Evolutionary conservation across 805 yeast genomes (phyloP).

Genomic region (Wickerhamiella spandovensis): DNA sequence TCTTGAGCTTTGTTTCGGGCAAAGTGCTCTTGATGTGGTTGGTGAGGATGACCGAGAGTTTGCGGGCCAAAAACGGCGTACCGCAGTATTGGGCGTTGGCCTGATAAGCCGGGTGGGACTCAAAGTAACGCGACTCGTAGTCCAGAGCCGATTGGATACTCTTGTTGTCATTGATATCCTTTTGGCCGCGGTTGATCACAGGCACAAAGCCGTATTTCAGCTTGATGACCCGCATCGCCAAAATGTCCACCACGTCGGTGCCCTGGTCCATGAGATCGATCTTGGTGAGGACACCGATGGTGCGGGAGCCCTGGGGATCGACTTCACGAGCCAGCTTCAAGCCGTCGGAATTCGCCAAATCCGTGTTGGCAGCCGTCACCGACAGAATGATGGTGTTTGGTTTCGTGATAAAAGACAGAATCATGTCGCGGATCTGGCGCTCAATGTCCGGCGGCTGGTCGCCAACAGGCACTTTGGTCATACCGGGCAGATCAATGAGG

Average conservation of each 20-base stretch:
- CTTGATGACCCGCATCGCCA: slow-evolving; percentile 92
- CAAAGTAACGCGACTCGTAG: slow-evolving; percentile 72
- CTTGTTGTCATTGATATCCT: slow-evolving; percentile 79
- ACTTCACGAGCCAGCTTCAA: slow-evolving; percentile 93
- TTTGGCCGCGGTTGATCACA: slow-evolving; percentile 93
- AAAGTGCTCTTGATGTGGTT: slow-evolving; percentile 78
- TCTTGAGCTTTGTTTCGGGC: slow-evolving; percentile 88
- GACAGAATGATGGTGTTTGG: slow-evolving; percentile 92
- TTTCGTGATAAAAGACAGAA: slow-evolving; percentile 82
- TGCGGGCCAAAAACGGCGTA: slow-evolving; percentile 92
- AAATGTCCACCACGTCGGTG: slow-evolving; percentile 89
- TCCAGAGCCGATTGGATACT: slow-evolving; percentile 77
- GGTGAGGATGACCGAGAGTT: slow-evolving; percentile 73
- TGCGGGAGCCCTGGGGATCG: slow-evolving; percentile 91
- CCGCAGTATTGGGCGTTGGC: slow-evolving; percentile 95
- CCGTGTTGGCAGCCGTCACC: slow-evolving; percentile 93
- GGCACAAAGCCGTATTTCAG: slow-evolving; percentile 93
- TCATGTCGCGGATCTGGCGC: slow-evolving; percentile 82
- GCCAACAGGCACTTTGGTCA: slow-evolving; percentile 97
- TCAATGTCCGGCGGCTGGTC: slow-evolving; percentile 98
- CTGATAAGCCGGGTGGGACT: slow-evolving; percentile 77
- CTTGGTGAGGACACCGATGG: slow-evolving; percentile 93
- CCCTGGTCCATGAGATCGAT: slow-evolving; percentile 97
- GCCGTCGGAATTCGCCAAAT: slow-evolving; percentile 94
- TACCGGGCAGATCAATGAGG: slow-evolving; percentile 90